Evolutionary conservation across 805 yeast species (phyloP), one percentile per base, ranked within the genome.

Genomic region (Ogataea corticis): DNA sequence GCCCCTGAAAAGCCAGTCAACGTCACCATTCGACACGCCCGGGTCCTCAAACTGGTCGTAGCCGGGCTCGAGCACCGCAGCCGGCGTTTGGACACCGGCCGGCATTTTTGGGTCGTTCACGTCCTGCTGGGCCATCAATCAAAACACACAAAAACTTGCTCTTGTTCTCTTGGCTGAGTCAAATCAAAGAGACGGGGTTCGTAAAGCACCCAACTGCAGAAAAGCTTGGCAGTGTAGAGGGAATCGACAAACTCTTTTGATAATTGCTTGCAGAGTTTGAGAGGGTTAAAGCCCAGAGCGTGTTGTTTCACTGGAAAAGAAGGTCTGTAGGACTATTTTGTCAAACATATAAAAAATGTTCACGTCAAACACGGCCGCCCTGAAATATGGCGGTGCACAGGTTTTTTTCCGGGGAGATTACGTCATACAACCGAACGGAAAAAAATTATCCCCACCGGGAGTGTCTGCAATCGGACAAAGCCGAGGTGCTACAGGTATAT

Each of bases 1-100:
- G n/a, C 91, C 91, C 56, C 89, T 72, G 59, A 86, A 86, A 21
- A 87, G 69, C 96, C 96, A 87, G 58, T 86, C 95, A 11, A 87
- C 90, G 54, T 86, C 92, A 35, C 87, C 84, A 56, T 83, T 82
- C 41, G 84, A 69, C 2, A 82, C 87, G 4, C 87, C 86, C 2
- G 68, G 64, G 30, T 61, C 66, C 27, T 59, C 58, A 25, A 61
- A 58, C 30, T 50, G 38, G 15, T 49, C 50, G 38, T 40, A 21
- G 7, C 25, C 25, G 25, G 25, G 25, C 25, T 21, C 25, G 7
- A 21, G 25, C 5, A 9, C 9, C 7, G 25, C 25, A 5, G 25
- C 5, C 9, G 5, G 25, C 9, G 25, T 5, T 9, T 21, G 7
- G 7, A 21, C 7, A 5, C 7, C 25, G 9, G 25, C 7, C 25